Evolutionary conservation across 768 basidiomycete species (phyloP).

Genomic region (Tylopilus plumbeoviolaceoides): DNA sequence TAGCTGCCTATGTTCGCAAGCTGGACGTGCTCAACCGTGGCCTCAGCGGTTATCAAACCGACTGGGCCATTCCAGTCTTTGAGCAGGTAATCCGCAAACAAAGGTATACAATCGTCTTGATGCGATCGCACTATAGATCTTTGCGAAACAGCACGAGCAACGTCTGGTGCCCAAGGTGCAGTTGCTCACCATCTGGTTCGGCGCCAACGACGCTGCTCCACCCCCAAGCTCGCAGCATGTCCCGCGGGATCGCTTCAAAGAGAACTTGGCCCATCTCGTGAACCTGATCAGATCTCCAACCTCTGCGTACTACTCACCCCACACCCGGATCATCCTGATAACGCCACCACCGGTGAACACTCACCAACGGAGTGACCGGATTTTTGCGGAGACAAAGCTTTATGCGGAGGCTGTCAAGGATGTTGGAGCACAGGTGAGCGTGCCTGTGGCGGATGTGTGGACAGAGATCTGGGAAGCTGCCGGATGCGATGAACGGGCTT

Average conservation of each 20-base stretch:
- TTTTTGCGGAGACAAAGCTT: conserved; percentile 53
- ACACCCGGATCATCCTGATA: conserved; percentile 74
- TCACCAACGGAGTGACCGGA: conserved; percentile 49
- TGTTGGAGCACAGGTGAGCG: conserved; percentile 49
- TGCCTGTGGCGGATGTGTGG: conserved; percentile 76
- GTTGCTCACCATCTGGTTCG: conserved; percentile 85
- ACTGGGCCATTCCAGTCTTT: conserved; percentile 79
- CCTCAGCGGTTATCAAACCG: conserved; percentile 78
- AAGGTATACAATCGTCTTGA: neutral
- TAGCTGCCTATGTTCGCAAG: conserved; percentile 75
- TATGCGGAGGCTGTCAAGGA: conserved; percentile 72
- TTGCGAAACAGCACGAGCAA: conserved; percentile 50
- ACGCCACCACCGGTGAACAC: conserved; percentile 84
- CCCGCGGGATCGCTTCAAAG: conserved; percentile 57
- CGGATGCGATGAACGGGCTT: conserved; percentile 51
- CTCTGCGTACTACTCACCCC: conserved; percentile 64
- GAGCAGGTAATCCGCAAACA: conserved; percentile 48
- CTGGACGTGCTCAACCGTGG: conserved; percentile 88
- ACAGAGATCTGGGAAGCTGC: conserved; percentile 67
- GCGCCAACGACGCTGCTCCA: conserved; percentile 82
- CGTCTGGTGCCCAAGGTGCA: conserved; percentile 54
- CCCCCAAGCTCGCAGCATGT: conserved; percentile 69
- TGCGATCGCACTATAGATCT: conserved; percentile 37
- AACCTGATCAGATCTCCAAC: conserved; percentile 55
- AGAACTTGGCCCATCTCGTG: conserved; percentile 64